Evolutionary conservation across 306 rosid species (phyloP).

Genomic region (Pachyrhizus erosus): DNA sequence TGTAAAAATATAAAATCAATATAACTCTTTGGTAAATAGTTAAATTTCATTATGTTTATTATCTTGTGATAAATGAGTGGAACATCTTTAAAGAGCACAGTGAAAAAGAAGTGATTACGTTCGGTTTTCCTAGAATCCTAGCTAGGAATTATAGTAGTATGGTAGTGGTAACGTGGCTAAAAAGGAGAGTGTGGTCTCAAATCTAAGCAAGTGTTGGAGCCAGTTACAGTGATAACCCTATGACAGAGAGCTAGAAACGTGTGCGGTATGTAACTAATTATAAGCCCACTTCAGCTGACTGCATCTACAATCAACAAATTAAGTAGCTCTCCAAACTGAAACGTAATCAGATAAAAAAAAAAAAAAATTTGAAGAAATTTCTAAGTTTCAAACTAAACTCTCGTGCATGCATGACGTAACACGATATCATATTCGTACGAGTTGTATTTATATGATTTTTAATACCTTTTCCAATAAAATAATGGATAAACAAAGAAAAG

Average conservation of each 20-base stretch:
- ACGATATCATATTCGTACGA: background rate
- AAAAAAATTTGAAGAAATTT: background rate
- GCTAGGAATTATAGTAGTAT: background rate
- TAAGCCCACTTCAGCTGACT: background rate
- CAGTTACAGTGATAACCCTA: background rate
- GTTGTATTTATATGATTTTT: background rate
- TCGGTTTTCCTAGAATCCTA: constrained; percentile 9
- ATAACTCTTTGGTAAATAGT: background rate
- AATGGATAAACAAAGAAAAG: background rate
- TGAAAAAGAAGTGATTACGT: background rate
- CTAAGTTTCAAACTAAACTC: background rate
- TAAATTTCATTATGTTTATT: background rate
- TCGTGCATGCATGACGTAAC: background rate
- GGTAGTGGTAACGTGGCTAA: background rate
- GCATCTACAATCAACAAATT: background rate
- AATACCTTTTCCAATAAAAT: background rate
- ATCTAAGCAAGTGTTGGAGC: background rate
- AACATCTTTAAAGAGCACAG: background rate
- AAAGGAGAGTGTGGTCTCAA: constrained; percentile 24
- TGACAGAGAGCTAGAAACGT: background rate
- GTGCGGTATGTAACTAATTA: constrained; percentile 6
- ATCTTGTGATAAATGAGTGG: background rate
- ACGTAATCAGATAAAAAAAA: background rate
- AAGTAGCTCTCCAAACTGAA: background rate
- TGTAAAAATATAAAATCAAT: too few relatives aligned